Conservation (phyloP, 306 rosid genomes). For the Casuarina equisetifolia region DNA sequence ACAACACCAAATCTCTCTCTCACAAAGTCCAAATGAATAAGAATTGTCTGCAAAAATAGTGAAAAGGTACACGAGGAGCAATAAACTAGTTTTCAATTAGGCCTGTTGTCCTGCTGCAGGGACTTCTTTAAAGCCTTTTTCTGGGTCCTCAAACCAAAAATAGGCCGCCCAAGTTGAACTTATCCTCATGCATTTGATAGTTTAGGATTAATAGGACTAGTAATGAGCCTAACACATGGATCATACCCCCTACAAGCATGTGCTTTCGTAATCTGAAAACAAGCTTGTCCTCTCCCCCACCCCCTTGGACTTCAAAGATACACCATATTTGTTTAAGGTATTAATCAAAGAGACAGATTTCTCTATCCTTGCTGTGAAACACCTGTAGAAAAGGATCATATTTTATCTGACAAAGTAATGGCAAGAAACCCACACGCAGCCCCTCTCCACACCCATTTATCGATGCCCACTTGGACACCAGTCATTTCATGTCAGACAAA, state of each 20-base stretch:
- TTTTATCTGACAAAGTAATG: slow-evolving; percentile 33
- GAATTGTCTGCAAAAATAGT: slow-evolving; percentile 34
- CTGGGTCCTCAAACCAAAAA: slow-evolving; percentile 4
- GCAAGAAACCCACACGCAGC: slow-evolving; percentile 55
- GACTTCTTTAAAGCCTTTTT: neutral
- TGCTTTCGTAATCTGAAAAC: slow-evolving; percentile 42
- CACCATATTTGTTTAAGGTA: neutral
- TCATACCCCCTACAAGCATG: slow-evolving; percentile 22
- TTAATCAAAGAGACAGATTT: neutral
- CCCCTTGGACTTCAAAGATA: slow-evolving; percentile 10
- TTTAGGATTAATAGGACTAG: neutral
- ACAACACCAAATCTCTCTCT: slow-evolving; percentile 13
- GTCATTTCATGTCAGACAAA: slow-evolving; percentile 68
- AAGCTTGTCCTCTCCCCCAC: slow-evolving; percentile 13
- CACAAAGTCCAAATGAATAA: slow-evolving; percentile 20
- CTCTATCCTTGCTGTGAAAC: slow-evolving; percentile 39
- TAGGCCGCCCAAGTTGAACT: slow-evolving; percentile 20
- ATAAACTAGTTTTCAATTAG: slow-evolving; percentile 7
- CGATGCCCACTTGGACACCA: slow-evolving; percentile 63
- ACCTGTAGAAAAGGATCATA: slow-evolving; percentile 36
- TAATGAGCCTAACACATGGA: slow-evolving; percentile 26
- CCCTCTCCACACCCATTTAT: slow-evolving; percentile 74
- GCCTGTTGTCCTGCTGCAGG: slow-evolving; percentile 7
- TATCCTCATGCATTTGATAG: slow-evolving; percentile 7
- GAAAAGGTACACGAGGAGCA: slow-evolving; percentile 35